Evolutionary conservation across 257 asterid genomes (phyloP).

Genomic region (Capsicum rhomboideum): DNA sequence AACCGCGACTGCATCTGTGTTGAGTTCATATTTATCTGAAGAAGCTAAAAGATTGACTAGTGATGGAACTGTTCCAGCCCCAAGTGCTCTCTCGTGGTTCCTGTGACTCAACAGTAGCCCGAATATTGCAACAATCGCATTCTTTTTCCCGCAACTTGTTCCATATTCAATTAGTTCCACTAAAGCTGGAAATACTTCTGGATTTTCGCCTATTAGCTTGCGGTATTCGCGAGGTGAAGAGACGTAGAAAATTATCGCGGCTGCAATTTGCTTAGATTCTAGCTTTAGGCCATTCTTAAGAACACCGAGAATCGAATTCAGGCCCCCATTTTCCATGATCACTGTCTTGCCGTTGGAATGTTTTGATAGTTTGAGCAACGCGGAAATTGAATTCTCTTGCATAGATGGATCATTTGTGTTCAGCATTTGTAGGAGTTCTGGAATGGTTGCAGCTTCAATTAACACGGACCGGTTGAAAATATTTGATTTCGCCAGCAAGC

Average conservation of each 20-base stretch:
- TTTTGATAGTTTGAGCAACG: constrained; percentile 59
- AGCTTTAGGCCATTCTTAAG: constrained; percentile 34
- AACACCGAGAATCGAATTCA: constrained; percentile 25
- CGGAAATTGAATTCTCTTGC: constrained; percentile 58
- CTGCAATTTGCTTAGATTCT: constrained; percentile 58
- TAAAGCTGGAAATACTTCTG: constrained; percentile 35
- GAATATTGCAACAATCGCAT: constrained; percentile 51
- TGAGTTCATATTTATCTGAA: constrained; percentile 36
- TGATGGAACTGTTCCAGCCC: constrained; percentile 28
- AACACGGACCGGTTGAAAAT: constrained; percentile 45
- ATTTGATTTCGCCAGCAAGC: constrained; percentile 57
- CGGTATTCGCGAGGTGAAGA: constrained; percentile 47
- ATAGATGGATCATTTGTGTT: constrained; percentile 24
- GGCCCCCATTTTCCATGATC: constrained; percentile 37
- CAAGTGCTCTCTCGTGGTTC: constrained; percentile 37
- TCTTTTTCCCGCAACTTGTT: constrained; percentile 50
- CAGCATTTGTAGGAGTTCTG: constrained; percentile 39
- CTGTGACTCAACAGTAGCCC: constrained; percentile 34
- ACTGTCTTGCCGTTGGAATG: constrained; percentile 46
- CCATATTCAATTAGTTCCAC: constrained; percentile 42
- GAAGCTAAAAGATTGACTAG: constrained; percentile 30
- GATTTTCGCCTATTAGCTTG: constrained; percentile 39
- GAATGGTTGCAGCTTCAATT: constrained; percentile 40
- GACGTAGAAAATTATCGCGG: constrained; percentile 56
- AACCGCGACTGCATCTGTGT: constrained; percentile 51